Evolutionary conservation across 2,329 filamentous ascomycete genomes (phyloP).

Genomic region (Fusarium pseudograminearum): DNA sequence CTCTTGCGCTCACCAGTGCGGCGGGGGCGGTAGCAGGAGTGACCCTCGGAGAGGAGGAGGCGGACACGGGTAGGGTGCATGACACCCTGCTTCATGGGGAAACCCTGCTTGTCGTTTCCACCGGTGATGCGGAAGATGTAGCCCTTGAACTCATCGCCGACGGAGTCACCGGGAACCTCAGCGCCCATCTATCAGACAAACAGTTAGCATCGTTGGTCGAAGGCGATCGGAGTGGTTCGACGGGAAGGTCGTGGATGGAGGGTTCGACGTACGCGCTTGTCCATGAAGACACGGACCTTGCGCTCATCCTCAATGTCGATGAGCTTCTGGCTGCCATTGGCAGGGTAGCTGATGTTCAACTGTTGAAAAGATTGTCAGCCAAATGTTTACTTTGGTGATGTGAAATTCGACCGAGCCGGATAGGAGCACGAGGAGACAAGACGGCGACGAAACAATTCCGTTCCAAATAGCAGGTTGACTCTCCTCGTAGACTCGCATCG

Average conservation of each 20-base stretch:
- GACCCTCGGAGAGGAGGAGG: conserved; percentile 93
- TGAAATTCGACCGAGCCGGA: conserved; percentile 8
- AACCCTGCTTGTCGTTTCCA: conserved; percentile 99
- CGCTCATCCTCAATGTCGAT: conserved; percentile 99
- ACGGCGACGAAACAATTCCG: background rate
- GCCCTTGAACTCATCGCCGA: conserved; percentile 99
- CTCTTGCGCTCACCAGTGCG: conserved; percentile 99
- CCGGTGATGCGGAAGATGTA: conserved; percentile 99
- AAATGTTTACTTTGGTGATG: conserved; percentile 24
- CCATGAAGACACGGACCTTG: conserved; percentile 99
- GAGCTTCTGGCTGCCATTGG: conserved; percentile 99
- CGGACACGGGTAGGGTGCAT: conserved; percentile 99
- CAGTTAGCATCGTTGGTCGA: conserved; percentile 50
- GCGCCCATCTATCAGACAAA: conserved; percentile 76
- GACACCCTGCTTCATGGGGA: conserved; percentile 99
- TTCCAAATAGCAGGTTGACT: background rate
- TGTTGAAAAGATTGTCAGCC: conserved; percentile 54
- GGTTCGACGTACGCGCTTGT: conserved; percentile 81
- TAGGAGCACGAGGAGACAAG: background rate
- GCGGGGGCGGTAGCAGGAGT: conserved; percentile 99
- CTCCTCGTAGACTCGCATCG: conserved; percentile 2
- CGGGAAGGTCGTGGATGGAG: conserved; percentile 15
- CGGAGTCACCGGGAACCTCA: conserved; percentile 91
- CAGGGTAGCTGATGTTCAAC: conserved; percentile 85
- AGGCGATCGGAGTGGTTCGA: conserved; percentile 23